These are phyloP conservation scores for Aspergillus sp. DNA, from an alignment of 2,329 filamentous ascomycete genomes.

Conservation along the genomic window DNA sequence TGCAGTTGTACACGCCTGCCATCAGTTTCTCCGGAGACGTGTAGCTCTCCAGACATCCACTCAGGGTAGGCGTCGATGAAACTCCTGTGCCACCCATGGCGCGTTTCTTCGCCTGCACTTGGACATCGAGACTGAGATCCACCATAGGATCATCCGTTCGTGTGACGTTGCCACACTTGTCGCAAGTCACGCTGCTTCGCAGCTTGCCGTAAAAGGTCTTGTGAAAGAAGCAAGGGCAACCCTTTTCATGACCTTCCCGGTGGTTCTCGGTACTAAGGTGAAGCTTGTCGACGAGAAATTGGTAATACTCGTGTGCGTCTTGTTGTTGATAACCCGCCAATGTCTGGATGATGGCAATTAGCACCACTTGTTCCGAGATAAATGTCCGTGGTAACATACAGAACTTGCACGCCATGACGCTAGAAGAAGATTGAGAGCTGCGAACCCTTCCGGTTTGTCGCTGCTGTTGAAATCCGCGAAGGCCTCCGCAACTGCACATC, in stretches of 20 bases:
- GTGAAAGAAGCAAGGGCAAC: slow-evolving; percentile 88
- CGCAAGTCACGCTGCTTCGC: slow-evolving; percentile 86
- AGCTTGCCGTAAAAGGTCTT: slow-evolving; percentile 93
- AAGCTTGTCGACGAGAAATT: slow-evolving; percentile 89
- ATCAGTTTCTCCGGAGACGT: slow-evolving; percentile 75
- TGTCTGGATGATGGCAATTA: slow-evolving; percentile 49
- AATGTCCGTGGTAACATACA: slow-evolving; percentile 51
- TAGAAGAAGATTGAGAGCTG: slow-evolving; percentile 83
- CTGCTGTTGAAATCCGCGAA: slow-evolving; percentile 65
- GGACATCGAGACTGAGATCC: slow-evolving; percentile 85
- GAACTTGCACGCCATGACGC: slow-evolving; percentile 84
- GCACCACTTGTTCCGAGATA: neutral
- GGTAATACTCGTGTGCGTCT: slow-evolving; percentile 96
- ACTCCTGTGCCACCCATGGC: slow-evolving; percentile 42
- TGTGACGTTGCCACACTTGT: slow-evolving; percentile 79
- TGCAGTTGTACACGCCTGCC: slow-evolving; percentile 80
- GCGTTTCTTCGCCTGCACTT: slow-evolving; percentile 64
- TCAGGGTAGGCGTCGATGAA: slow-evolving; percentile 57
- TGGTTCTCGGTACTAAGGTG: slow-evolving; percentile 77
- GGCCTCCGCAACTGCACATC: slow-evolving; percentile 63
- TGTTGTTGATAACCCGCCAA: slow-evolving; percentile 91
- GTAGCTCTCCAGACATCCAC: slow-evolving; percentile 83
- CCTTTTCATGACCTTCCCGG: slow-evolving; percentile 55
- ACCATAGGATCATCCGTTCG: slow-evolving; percentile 85
- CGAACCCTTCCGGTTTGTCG: slow-evolving; percentile 78